phyloP scores from a whole-genome alignment of 2,329 filamentous ascomycete genomes.

The Canariomyces notabilis region DNA sequence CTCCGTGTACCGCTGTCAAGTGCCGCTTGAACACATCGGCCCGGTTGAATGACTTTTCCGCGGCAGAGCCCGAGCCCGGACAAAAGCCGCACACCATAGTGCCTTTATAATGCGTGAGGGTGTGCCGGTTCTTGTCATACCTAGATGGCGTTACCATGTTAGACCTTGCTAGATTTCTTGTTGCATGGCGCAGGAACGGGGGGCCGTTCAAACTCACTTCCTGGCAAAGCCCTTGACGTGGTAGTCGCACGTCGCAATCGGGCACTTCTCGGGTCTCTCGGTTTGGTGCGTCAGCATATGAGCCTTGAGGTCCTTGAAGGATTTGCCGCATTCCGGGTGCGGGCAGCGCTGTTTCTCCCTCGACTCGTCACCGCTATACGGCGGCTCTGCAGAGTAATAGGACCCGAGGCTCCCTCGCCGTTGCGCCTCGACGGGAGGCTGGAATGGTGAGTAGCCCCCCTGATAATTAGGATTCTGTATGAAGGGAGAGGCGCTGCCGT shows the following conservation, averaged over 20 bases:
- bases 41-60: conserved; percentile 92
- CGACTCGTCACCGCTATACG: conserved; percentile 56
- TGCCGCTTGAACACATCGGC: conserved; percentile 96
- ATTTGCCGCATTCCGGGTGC: conserved; percentile 75
- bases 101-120: conserved; percentile 91
- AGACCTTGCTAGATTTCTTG: no score
- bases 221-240: conserved; percentile 87
- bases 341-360: conserved; percentile 72
- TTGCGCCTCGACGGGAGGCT: conserved; percentile 42
- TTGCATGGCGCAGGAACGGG: no score
- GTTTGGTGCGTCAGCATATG: conserved; percentile 93
- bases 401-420: conserved; percentile 67
- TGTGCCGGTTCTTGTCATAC: conserved; percentile 94
- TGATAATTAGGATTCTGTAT: conserved; percentile 45
- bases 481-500: conserved; percentile 62
- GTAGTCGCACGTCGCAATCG: conserved; percentile 87
- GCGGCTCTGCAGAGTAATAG: conserved; percentile 55
- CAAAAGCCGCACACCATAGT: conserved; percentile 97
- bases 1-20: conserved; percentile 81
- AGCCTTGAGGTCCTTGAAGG: conserved; percentile 87
- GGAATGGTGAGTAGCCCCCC: conserved; percentile 52
- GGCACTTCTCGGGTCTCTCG: conserved; percentile 90
- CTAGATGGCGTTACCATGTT: no score
- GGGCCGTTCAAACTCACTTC: conserved; percentile 42
- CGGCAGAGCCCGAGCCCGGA: conserved; percentile 78